Evolutionary conservation across 805 yeast species (phyloP).

Genomic region (Zygotorulaspora sp.): DNA sequence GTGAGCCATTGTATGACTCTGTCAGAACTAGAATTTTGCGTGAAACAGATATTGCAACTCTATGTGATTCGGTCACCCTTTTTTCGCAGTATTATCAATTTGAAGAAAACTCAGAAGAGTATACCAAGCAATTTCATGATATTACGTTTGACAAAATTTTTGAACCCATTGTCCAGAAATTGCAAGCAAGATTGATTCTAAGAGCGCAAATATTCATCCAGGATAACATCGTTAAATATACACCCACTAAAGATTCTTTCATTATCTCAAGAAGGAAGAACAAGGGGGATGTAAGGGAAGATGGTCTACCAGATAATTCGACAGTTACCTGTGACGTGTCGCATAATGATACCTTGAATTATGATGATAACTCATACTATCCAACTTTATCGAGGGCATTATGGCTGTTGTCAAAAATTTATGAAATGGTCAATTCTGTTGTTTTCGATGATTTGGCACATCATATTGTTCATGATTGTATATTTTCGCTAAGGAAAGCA

Average conservation of each 20-base stretch:
- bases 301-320: not conserved
- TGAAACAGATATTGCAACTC: constrained; percentile 59
- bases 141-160: constrained; percentile 56
- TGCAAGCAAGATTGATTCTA: constrained; percentile 76
- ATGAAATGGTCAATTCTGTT: constrained; percentile 68
- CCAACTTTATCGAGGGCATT: constrained; percentile 70
- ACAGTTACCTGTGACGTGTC: not conserved
- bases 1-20: constrained; percentile 75
- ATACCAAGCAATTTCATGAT: constrained; percentile 29
- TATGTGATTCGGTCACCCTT: constrained; percentile 73
- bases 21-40: constrained; percentile 62
- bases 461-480: constrained; percentile 73
- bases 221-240: constrained; percentile 59
- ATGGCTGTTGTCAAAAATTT: constrained; percentile 66
- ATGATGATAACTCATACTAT: constrained; percentile 41
- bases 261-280: constrained; percentile 46
- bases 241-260: constrained; percentile 65
- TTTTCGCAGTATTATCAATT: constrained; percentile 63
- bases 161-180: constrained; percentile 67
- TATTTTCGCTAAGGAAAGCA: constrained; percentile 55
- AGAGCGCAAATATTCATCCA: constrained; percentile 72
- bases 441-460: constrained; percentile 90
- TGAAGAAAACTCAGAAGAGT: constrained; percentile 44
- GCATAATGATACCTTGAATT: no score
- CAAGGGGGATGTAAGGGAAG: constrained; percentile 3